Evolutionary conservation across 805 yeast species (phyloP), one percentile per base, ranked within the genome.

Genomic region (Wickerhamomyces tratensis): DNA sequence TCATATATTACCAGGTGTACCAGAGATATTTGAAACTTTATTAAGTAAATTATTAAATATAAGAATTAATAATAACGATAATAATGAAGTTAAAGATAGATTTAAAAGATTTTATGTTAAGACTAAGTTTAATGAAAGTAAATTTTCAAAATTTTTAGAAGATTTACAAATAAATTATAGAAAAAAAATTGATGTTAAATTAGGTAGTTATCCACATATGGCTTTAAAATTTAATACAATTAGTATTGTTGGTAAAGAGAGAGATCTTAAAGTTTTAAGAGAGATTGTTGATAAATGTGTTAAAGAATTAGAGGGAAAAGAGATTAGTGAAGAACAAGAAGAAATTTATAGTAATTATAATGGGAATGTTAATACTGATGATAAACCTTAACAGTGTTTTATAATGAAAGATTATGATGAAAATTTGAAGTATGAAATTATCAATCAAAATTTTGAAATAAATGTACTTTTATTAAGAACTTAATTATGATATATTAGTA

Each of bases 181-280:
- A 8, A 31, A 3, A 8, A 31, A 13, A 2, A 5, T 46, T 15
- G 57, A 56, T 33, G 69, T 86, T 40, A 87, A 86, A 54, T 69
- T 87, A 39, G 96, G 96, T 4, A 80, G 89, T 33, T 87, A 87
- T 56, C 96, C 96, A 2, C 96, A 87, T 59, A 71, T 75, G 62
- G 70, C 71, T 13, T 71, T 76, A 61, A 69, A 74, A 1, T 63
- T 76, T 42, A 82, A 76, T 50, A 86, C 95, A 0, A 76, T 87
- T 15, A 82, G 94, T 50, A 71, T 87, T 14, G 68, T 85, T 35
- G 95, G 94, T 1, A 73, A 75, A 15, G 56, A 52, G 20, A 59
- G 62, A 10, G 62, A 68, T 14, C 48, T 51, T 2, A 58, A 55
- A 0, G 59, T 54, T 37, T 60, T 85, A 49, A 54, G 69, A 30